phyloP scores from a whole-genome alignment of 169 alveolate genomes.

The Eimeria tenella region DNA sequence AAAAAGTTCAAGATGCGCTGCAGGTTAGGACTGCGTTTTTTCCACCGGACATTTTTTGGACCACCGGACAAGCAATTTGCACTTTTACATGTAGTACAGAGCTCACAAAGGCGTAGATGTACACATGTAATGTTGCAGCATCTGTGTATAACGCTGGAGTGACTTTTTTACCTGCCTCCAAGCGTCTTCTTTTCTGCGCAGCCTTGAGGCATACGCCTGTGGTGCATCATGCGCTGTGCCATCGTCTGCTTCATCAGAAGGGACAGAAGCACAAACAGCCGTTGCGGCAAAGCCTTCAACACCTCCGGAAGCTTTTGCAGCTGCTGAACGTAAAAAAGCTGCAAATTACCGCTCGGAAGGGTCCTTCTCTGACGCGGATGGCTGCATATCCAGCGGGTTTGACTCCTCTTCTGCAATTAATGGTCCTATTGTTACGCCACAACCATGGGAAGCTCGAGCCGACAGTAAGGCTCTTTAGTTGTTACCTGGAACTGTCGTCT shows the following conservation, averaged over 20 bases:
- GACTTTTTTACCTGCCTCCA: not conserved
- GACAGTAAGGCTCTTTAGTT: not conserved
- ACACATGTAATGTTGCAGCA: too few species aligned
- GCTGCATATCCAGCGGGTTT: slow-evolving; percentile 17
- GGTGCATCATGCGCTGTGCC: slow-evolving; percentile 10
- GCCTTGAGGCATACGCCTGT: slow-evolving; percentile 50
- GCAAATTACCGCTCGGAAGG: not conserved
- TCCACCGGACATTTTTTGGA: not conserved
- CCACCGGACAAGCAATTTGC: too few species aligned
- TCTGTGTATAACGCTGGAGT: not conserved
- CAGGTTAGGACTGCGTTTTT: slow-evolving; percentile 13
- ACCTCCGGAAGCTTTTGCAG: not conserved
- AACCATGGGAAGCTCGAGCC: slow-evolving; percentile 28
- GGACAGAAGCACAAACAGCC: slow-evolving; percentile 5
- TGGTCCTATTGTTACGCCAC: slow-evolving; percentile 27
- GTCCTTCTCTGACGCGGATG: not conserved
- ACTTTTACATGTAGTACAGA: too few species aligned
- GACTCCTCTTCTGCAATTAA: slow-evolving; percentile 29
- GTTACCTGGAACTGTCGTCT: too few species aligned
- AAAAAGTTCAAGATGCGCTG: not conserved
- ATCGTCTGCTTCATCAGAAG: not conserved
- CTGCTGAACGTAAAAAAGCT: not conserved
- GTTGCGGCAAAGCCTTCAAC: not conserved
- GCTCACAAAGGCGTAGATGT: too few species aligned
- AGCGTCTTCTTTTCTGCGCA: not conserved